Percentiles rank a stretch among this genome's conserved stretches.
Conservation (phyloP, 208 protist species). For the Leishmania mexicana region DNA sequence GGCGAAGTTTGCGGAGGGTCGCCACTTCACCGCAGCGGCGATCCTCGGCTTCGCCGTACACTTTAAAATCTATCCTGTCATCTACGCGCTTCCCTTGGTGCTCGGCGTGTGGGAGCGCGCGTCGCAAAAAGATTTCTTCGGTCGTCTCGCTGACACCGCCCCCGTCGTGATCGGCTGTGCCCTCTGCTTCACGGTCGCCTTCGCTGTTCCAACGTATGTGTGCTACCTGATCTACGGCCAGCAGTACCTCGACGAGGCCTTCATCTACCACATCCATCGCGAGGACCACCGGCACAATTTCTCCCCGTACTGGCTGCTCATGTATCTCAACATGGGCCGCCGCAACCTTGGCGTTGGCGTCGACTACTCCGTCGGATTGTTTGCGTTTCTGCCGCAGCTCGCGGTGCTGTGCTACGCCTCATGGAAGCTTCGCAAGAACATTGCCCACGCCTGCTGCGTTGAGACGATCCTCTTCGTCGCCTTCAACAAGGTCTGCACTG, state of each 20-base stretch:
- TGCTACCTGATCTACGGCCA: slow-evolving; percentile 76
- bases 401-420: slow-evolving; percentile 70
- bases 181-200: slow-evolving; percentile 46
- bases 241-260: slow-evolving; percentile 77
- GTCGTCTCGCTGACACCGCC: slow-evolving; percentile 12
- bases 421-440: slow-evolving; percentile 74
- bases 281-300: slow-evolving; percentile 94
- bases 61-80: slow-evolving; percentile 94
- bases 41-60: slow-evolving; percentile 87
- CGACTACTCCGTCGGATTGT: slow-evolving; percentile 61
- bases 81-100: slow-evolving; percentile 86
- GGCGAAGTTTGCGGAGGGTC: slow-evolving; percentile 52
- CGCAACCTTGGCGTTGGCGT: slow-evolving; percentile 47
- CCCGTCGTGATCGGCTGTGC: slow-evolving; percentile 43
- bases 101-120: slow-evolving; percentile 62
- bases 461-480: slow-evolving; percentile 91
- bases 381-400: slow-evolving; percentile 89
- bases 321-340: slow-evolving; percentile 84
- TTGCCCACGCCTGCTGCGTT: slow-evolving; percentile 80
- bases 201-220: slow-evolving; percentile 51
- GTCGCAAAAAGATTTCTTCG: neutral
- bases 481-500: slow-evolving; percentile 95
- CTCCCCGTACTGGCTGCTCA: slow-evolving; percentile 91
- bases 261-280: slow-evolving; percentile 81
- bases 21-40: slow-evolving; percentile 55